Conservation (phyloP, 2,329 filamentous ascomycete genomes). For the Teratosphaeriaceae sp. region DNA sequence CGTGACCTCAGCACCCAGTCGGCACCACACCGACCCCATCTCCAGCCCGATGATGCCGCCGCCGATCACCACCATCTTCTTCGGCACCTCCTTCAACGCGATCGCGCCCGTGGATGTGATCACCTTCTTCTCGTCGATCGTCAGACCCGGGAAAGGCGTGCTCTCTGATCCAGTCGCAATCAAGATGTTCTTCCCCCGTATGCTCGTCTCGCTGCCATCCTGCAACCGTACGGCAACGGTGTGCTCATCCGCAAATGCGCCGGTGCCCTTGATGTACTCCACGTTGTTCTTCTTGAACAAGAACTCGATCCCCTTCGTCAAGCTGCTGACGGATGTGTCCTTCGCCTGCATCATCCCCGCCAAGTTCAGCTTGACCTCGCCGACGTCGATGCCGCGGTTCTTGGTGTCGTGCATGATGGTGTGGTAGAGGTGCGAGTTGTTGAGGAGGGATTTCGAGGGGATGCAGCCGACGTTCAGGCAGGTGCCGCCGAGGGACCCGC, state of each 20-base stretch:
- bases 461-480: slow-evolving; percentile 99
- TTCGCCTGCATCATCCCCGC: slow-evolving; percentile 98
- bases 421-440: slow-evolving; percentile 99
- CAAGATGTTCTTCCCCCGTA: slow-evolving; percentile 93
- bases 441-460: slow-evolving; percentile 97
- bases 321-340: slow-evolving; percentile 76
- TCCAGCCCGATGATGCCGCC: slow-evolving; percentile 98
- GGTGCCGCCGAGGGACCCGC: slow-evolving; percentile 87
- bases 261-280: slow-evolving; percentile 93
- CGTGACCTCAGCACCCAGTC: slow-evolving; percentile 88
- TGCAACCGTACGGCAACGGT: slow-evolving; percentile 57
- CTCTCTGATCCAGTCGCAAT: slow-evolving; percentile 95
- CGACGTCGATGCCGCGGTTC: slow-evolving; percentile 93
- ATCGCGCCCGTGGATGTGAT: slow-evolving; percentile 95
- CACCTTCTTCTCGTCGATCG: slow-evolving; percentile 96
- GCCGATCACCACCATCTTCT: slow-evolving; percentile 95
- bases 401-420: slow-evolving; percentile 96
- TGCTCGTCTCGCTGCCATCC: slow-evolving; percentile 82
- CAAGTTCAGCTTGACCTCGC: slow-evolving; percentile 94
- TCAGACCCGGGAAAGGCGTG: slow-evolving; percentile 91
- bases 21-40: slow-evolving; percentile 96
- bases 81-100: slow-evolving; percentile 79
- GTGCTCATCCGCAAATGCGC: slow-evolving; percentile 63
- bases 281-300: slow-evolving; percentile 99
- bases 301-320: slow-evolving; percentile 98